Base-by-base conservation (phyloP, 2,329 filamentous ascomycete genomes). In the Trichoderma sp. region DNA sequence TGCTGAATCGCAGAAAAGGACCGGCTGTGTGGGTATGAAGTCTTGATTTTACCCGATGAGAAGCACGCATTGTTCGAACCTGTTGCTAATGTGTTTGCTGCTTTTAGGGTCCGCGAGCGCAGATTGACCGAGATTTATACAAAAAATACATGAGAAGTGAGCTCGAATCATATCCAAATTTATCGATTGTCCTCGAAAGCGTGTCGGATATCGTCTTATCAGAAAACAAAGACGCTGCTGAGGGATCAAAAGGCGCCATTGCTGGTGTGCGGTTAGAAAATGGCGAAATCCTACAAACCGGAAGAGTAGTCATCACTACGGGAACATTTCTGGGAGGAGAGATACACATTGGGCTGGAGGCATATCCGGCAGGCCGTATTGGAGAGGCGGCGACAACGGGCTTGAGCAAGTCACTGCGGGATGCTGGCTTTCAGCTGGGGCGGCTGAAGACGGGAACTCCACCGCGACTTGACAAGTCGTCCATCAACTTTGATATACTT, bases 361-460 rank as follows among this genome's bases (percentile, higher is more conserved):
- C 86, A 3, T 97, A 89, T 76, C 94, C 96, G 0, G 92, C 96
- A 0, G 96, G 96, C 1, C 89, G 96, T 10, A 94, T 99, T 84
- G 96, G 95, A 13, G 96, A 99, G 81, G 92, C 92, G 27, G 94
- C 96, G 0, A 97, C 96, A 0, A 93, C 93, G 76, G 95, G 95
- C 0, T 82, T 99, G 68, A 97, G 94, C 84, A 96, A 94, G 77
- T 97, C 94, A 4, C 83, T 99, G 53, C 88, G 87, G 70, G 92
- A 95, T 64, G 94, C 95, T 1, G 96, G 96, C 1, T 97, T 99
- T 77, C 87, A 91, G 74, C 83, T 99, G 19, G 96, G 96, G 33
- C 88, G 96, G 70, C 81, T 99, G 64, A 99, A 99, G 85, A 99
- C 96, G 0, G 96, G 96, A 16, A 99, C 96, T 5, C 96, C 96